Evolutionary conservation across 2,329 filamentous ascomycete species (phyloP).

Genomic region (Xylaria sp.): DNA sequence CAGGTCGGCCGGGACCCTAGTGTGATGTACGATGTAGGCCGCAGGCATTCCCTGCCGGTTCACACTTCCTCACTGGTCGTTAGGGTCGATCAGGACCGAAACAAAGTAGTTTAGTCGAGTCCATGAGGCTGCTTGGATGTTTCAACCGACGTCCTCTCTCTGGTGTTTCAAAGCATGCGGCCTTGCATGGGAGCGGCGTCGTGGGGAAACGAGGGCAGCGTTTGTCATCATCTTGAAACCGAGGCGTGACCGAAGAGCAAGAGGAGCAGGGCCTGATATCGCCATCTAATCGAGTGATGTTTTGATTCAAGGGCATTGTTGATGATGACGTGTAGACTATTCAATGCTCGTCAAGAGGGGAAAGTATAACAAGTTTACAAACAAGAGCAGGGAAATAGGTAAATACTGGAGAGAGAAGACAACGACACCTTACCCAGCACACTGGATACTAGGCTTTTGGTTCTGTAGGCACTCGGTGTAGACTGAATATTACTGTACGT

Average conservation of each 20-base stretch:
- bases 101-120: conserved; percentile 5
- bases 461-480: too few relatives aligned
- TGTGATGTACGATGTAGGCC: conserved; percentile 4
- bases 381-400: too few relatives aligned
- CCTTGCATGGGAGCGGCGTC: conserved; percentile 14
- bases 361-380: not conserved
- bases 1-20: not conserved
- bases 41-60: conserved; percentile 11
- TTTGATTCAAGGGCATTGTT: not conserved
- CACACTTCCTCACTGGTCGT: conserved; percentile 19
- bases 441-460: too few relatives aligned
- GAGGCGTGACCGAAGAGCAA: not conserved
- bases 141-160: not conserved
- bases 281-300: not conserved
- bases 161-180: conserved; percentile 27
- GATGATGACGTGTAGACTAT: not conserved
- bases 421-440: not conserved
- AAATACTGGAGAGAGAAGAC: not conserved
- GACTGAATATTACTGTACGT: too few relatives aligned
- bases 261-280: not conserved
- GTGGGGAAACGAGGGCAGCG: conserved; percentile 7
- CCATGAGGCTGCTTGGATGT: conserved; percentile 24
- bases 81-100: conserved; percentile 11
- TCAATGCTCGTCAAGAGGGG: not conserved
- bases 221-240: conserved; percentile 18